phyloP scores from a whole-genome alignment of 2,329 filamentous ascomycete genomes.

The Neonectria sp. region DNA sequence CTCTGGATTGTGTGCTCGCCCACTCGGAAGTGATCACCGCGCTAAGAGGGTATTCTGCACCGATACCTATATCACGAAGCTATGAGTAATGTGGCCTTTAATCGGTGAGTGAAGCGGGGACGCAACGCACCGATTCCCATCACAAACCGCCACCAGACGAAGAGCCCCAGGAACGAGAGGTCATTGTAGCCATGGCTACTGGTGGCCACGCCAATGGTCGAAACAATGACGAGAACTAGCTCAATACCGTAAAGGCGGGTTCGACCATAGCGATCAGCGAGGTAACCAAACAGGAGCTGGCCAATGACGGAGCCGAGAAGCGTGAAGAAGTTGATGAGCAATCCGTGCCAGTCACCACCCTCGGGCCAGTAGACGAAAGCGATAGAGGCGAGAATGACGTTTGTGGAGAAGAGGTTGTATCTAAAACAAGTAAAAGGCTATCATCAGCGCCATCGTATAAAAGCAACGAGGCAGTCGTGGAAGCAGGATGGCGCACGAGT shows the following conservation, averaged over 20 bases:
- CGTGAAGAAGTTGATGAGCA: slow-evolving; percentile 68
- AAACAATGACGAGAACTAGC: slow-evolving; percentile 69
- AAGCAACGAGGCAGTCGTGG: not conserved
- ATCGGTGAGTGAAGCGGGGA: slow-evolving; percentile 15
- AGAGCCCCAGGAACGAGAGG: slow-evolving; percentile 65
- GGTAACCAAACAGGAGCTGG: slow-evolving; percentile 67
- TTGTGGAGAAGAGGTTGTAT: slow-evolving; percentile 69
- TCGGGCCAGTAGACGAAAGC: slow-evolving; percentile 68
- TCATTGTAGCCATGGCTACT: slow-evolving; percentile 65
- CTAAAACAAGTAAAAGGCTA: slow-evolving; percentile 47
- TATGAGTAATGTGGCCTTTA: slow-evolving; percentile 21
- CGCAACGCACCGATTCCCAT: slow-evolving; percentile 64
- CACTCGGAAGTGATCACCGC: slow-evolving; percentile 79
- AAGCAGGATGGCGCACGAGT: slow-evolving; percentile 59
- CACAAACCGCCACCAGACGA: slow-evolving; percentile 69
- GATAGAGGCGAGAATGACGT: slow-evolving; percentile 68
- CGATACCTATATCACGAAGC: slow-evolving; percentile 63
- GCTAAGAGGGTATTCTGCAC: slow-evolving; percentile 78
- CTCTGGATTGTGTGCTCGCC: slow-evolving; percentile 73
- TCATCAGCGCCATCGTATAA: not conserved
- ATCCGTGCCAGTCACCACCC: slow-evolving; percentile 59
- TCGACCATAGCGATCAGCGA: slow-evolving; percentile 69
- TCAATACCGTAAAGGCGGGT: slow-evolving; percentile 71
- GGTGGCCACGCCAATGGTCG: slow-evolving; percentile 70
- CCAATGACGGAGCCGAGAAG: slow-evolving; percentile 67